A percentile compares a stretch with the other conserved stretches of the same genome.
Evolutionary conservation across 1,284 basidiomycete genomes (phyloP).

Genomic region (Apiotrichum brassicae): DNA sequence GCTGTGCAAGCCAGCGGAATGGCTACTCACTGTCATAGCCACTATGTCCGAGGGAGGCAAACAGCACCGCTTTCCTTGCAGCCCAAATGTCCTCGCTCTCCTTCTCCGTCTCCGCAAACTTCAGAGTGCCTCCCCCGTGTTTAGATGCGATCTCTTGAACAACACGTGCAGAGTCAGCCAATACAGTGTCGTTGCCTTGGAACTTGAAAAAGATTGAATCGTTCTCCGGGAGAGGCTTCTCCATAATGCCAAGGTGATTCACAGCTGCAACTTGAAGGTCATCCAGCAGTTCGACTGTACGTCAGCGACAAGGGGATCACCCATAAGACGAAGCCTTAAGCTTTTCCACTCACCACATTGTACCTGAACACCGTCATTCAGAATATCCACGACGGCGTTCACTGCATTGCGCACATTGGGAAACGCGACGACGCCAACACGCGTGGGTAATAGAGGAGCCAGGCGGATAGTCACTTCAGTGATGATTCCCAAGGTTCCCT

Average conservation of each 20-base stretch:
- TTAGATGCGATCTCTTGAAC: slow-evolving; percentile 51
- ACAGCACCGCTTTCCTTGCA: slow-evolving; percentile 73
- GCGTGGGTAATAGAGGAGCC: slow-evolving; percentile 66
- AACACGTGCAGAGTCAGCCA: slow-evolving; percentile 18
- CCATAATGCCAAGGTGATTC: slow-evolving; percentile 54
- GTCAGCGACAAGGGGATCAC: not conserved
- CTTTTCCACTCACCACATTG: slow-evolving; percentile 33
- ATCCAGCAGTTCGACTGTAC: slow-evolving; percentile 68
- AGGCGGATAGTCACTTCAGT: slow-evolving; percentile 81
- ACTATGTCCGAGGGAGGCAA: slow-evolving; percentile 54
- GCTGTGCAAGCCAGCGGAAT: not conserved
- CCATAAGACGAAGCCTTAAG: not conserved
- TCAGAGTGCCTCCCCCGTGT: slow-evolving; percentile 62
- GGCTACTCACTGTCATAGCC: slow-evolving; percentile 14
- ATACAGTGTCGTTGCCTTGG: slow-evolving; percentile 52
- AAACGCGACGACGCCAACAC: slow-evolving; percentile 50
- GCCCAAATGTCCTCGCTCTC: slow-evolving; percentile 72
- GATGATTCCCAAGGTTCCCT: slow-evolving; percentile 85
- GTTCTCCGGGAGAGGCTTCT: slow-evolving; percentile 57
- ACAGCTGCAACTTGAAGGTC: slow-evolving; percentile 61
- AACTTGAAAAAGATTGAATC: slow-evolving; percentile 81
- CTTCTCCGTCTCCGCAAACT: slow-evolving; percentile 58
- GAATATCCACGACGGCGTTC: slow-evolving; percentile 54
- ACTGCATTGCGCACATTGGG: slow-evolving; percentile 52
- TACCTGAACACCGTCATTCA: slow-evolving; percentile 55